Evolutionary conservation across 2,329 filamentous ascomycete genomes (phyloP), one percentile per base, ranked within the genome.

Genomic region (Ilyonectria sp.): DNA sequence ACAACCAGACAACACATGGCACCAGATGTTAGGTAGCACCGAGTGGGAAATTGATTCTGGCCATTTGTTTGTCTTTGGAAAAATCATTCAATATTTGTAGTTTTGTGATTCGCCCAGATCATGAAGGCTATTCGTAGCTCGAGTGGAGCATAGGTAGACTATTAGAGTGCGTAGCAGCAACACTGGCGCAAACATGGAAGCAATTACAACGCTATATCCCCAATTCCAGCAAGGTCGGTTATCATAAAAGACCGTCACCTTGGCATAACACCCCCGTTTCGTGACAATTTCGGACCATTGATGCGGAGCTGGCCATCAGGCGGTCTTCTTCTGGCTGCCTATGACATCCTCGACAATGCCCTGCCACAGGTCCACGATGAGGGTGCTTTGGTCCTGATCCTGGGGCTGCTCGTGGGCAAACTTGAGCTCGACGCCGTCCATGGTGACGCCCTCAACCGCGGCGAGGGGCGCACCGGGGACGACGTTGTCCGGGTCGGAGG

Each of bases 401-500:
- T 77, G 23, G 49, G 71, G 62, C 62, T 68, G 75, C 37, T 82
- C 79, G 68, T 88, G 85, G 10, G 81, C 81, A 72, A 88, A 86
- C 75, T 86, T 86, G 59, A 90, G 81, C 77, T 88, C 85, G 6
- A 88, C 82, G 53, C 87, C 84, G 75, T 90, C 88, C 8, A 89
- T 74, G 53, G 85, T 84, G 72, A 89, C 85, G n/a, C 84, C 84
- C 74, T 90, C 87, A n/a, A 90, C 83, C 75, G 88, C 86, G 9
- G 86, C 87, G 64, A 91, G 79, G 5, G 87, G 84, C 6, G 84
- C 81, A 2, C 84, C 82, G 4, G 87, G 82, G 4, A 85, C 76
- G 31, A 89, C 86, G 49, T 80, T 79, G 21, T 87, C 87, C 0
- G 89, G 88, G 79, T 90, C 81, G 7, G 85, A 83, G 11, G 89